Base-by-base conservation (phyloP, 768 basidiomycete species). In the Kwoniella dendrophila region DNA sequence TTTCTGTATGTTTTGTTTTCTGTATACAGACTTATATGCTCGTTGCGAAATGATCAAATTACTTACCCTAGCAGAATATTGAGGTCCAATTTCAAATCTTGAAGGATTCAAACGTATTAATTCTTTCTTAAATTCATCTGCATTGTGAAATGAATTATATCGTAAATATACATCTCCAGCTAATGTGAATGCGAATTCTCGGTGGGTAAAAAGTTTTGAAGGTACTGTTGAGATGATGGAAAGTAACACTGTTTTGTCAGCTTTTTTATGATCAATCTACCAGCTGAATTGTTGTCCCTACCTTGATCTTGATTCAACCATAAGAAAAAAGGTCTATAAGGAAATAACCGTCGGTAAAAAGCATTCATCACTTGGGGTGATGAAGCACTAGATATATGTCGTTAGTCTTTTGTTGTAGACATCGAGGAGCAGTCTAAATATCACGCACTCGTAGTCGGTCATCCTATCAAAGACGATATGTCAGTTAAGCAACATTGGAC, bases 141-240 rank as follows among this genome's bases (percentile, higher is more conserved):
- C 84, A 34, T 84, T 87, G 33, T 81, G 82, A 78, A 96, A 99
- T 2, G 90, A 95, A 78, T 96, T 88, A 82, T 97, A 98, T 16
- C 96, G 90, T 32, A 98, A 82, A 79, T 98, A 98, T 12, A 90
- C 87, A 68, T 97, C 95, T 45, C 88, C 89, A 32, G 84, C 84
- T 22, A 98, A 85, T 2, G 94, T 97, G 79, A 95, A 94, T 22
- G 96, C 87, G 76, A 97, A 95, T 78, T 99, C 96, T 75, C 96
- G 88, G 73, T 97, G 87, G 2, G 90, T 92, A 77, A 91, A 98
- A 50, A 90, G 85, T 63, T 85, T 86, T 12, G 87, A 84, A 0
- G 94, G 81, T 34, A 75, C 80, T 81, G 63, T 4, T 16, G 41
- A 29, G 8, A 33, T 33, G 32, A 38, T 18, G 16, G 29, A 14